A percentile compares a stretch with the other conserved stretches of the same genome.
These are phyloP conservation scores for Durotheca rogersii DNA, from an alignment of 495 filamentous ascomycete species.

Conservation along the genomic window DNA sequence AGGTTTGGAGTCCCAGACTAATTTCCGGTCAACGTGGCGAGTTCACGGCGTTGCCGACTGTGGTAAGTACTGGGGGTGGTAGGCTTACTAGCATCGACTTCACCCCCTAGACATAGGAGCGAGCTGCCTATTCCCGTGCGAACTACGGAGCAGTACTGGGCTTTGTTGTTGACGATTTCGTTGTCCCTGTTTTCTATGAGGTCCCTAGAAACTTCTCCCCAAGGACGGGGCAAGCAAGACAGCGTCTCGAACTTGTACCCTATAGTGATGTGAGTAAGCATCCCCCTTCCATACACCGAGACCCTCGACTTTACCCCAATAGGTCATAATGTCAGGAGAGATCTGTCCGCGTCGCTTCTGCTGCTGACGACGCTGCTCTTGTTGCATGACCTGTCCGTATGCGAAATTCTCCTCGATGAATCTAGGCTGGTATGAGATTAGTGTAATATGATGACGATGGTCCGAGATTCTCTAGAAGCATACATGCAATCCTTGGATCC, in stretches of 20 bases:
- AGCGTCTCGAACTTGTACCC: conserved; percentile 97
- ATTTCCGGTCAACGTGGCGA: not conserved
- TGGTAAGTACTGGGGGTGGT: not conserved
- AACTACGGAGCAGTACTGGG: conserved; percentile 92
- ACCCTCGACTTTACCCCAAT: conserved; percentile 54
- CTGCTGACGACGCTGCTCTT: conserved; percentile 60
- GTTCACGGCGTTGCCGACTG: not conserved
- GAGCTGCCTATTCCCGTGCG: conserved; percentile 77
- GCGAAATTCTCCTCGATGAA: conserved; percentile 91
- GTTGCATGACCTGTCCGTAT: conserved; percentile 59
- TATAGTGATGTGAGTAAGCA: conserved; percentile 41
- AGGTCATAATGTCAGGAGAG: conserved; percentile 50
- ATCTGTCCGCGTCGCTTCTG: conserved; percentile 57
- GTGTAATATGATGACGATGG: no score
- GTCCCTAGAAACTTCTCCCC: conserved; percentile 67
- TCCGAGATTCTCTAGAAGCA: conserved; percentile 34
- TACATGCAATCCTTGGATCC: conserved; percentile 72
- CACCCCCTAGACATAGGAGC: conserved; percentile 79
- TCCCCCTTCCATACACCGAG: not conserved
- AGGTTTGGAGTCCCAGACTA: conserved; percentile 84
- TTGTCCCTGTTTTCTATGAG: conserved; percentile 75
- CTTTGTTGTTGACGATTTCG: conserved; percentile 76
- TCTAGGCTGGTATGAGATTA: conserved; percentile 47
- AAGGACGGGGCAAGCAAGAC: conserved; percentile 67
- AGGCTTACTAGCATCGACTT: conserved; percentile 81